Evolutionary conservation across 805 yeast genomes (phyloP).

Genomic region (Ogataea wickerhamii): DNA sequence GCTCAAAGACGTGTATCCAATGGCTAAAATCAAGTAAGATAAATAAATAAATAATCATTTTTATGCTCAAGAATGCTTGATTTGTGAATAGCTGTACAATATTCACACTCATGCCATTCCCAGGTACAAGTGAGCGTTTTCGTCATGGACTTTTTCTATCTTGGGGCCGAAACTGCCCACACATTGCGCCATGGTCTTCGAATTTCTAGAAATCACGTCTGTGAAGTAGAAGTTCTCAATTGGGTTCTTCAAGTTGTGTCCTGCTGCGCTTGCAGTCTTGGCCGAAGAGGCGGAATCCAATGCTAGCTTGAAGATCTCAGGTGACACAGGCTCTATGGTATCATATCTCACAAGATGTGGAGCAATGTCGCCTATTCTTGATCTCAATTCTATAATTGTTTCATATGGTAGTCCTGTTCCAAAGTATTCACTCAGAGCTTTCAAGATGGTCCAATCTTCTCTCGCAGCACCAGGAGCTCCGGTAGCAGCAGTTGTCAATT

Average conservation of each 20-base stretch:
- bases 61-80: slow-evolving; percentile 6
- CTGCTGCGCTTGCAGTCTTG: slow-evolving; percentile 34
- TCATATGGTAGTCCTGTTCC: slow-evolving; percentile 73
- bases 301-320: slow-evolving; percentile 55
- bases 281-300: slow-evolving; percentile 37
- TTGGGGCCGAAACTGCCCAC: slow-evolving; percentile 67
- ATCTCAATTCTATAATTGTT: slow-evolving; percentile 61
- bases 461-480: slow-evolving; percentile 87
- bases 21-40: slow-evolving; percentile 1
- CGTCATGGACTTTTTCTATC: slow-evolving; percentile 56
- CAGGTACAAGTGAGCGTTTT: slow-evolving; percentile 33
- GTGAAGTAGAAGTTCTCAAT: slow-evolving; percentile 84
- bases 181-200: slow-evolving; percentile 89
- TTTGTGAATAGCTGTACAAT: slow-evolving; percentile 1
- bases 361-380: slow-evolving; percentile 70
- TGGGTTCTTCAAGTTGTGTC: slow-evolving; percentile 57
- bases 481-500: slow-evolving; percentile 79
- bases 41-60: slow-evolving; percentile 12
- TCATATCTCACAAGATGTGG: slow-evolving; percentile 79
- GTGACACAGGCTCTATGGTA: slow-evolving; percentile 63
- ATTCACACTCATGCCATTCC: slow-evolving; percentile 28
- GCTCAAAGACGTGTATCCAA: no score
- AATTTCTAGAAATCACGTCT: slow-evolving; percentile 79
- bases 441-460: slow-evolving; percentile 85
- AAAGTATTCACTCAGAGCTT: slow-evolving; percentile 78